Percentiles rank a stretch among this genome's conserved stretches.
phyloP scores from a whole-genome alignment of 106 monocot species.

The Acanthochlamys bracteata region DNA sequence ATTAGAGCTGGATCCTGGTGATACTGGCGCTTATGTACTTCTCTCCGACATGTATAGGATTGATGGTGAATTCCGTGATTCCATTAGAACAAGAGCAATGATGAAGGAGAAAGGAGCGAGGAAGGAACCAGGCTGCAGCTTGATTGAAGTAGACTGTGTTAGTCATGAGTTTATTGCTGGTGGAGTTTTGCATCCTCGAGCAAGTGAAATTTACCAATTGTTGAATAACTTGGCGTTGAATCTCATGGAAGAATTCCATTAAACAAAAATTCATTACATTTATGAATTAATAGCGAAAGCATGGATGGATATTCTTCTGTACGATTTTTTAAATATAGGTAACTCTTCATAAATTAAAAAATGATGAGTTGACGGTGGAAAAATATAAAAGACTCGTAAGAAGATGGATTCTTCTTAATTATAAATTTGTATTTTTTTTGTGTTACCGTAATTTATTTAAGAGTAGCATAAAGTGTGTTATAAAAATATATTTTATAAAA shows the following conservation, averaged over 20 bases:
- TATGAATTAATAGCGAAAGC: too few relatives aligned
- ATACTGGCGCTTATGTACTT: conserved; percentile 38
- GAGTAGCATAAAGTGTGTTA: too few relatives aligned
- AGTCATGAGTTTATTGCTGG: conserved; percentile 43
- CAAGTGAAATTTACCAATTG: conserved; percentile 10
- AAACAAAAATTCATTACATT: too few relatives aligned
- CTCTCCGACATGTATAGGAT: conserved; percentile 28
- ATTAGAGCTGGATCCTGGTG: conserved; percentile 21
- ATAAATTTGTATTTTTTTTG: too few relatives aligned
- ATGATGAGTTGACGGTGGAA: too few relatives aligned
- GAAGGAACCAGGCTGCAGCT: conserved; percentile 48
- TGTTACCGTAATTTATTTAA: too few relatives aligned
- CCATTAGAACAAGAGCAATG: conserved; percentile 5
- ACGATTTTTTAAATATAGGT: too few relatives aligned
- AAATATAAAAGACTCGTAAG: too few relatives aligned
- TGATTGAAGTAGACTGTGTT: conserved; percentile 46
- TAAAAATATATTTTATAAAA: too few relatives aligned
- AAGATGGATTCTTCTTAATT: too few relatives aligned
- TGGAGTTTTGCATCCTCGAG: conserved; percentile 18
- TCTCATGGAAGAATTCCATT: background rate
- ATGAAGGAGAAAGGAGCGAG: conserved; percentile 43
- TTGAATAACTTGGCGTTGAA: conserved; percentile 7
- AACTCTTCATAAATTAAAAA: too few relatives aligned
- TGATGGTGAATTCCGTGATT: conserved; percentile 9
- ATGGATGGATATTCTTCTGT: too few relatives aligned